phyloP scores from a whole-genome alignment of 164 flowering plant species.

The Cinnamomum chago region DNA sequence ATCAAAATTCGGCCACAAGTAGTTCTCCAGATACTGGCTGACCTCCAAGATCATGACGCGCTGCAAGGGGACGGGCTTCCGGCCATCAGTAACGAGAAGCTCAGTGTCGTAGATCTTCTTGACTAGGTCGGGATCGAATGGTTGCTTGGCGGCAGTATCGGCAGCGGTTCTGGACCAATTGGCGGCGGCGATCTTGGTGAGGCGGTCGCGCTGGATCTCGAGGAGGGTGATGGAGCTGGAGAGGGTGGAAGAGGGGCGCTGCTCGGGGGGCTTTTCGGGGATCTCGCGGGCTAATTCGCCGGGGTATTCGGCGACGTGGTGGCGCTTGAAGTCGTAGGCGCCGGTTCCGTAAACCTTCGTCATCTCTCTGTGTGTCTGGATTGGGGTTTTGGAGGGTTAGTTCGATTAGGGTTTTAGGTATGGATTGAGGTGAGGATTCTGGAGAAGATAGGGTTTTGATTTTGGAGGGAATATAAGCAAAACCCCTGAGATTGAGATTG shows the following conservation, averaged over 20 bases:
- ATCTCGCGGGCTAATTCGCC: slow-evolving; percentile 21
- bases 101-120: slow-evolving; percentile 80
- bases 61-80: slow-evolving; percentile 77
- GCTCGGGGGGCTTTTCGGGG: slow-evolving; percentile 36
- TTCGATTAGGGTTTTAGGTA: too few species aligned
- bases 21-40: slow-evolving; percentile 94
- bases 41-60: slow-evolving; percentile 93
- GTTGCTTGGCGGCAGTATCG: slow-evolving; percentile 8
- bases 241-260: slow-evolving; percentile 36
- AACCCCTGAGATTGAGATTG: too few species aligned
- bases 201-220: slow-evolving; percentile 74
- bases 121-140: slow-evolving; percentile 63
- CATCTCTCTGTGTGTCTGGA: slow-evolving; percentile 27
- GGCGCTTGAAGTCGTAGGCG: slow-evolving; percentile 78
- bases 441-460: too few species aligned
- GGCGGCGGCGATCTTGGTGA: slow-evolving; percentile 69
- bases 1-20: slow-evolving; percentile 88
- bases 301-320: slow-evolving; percentile 89
- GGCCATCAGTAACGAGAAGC: slow-evolving; percentile 50
- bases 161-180: slow-evolving; percentile 62
- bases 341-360: slow-evolving; percentile 83
- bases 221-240: slow-evolving; percentile 66
- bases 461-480: too few species aligned
- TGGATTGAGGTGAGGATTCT: too few species aligned
- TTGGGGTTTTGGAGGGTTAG: background rate